Evolutionary conservation across 176 grass and related monocot species (phyloP).

Genomic region (Pontederia crassipes): DNA sequence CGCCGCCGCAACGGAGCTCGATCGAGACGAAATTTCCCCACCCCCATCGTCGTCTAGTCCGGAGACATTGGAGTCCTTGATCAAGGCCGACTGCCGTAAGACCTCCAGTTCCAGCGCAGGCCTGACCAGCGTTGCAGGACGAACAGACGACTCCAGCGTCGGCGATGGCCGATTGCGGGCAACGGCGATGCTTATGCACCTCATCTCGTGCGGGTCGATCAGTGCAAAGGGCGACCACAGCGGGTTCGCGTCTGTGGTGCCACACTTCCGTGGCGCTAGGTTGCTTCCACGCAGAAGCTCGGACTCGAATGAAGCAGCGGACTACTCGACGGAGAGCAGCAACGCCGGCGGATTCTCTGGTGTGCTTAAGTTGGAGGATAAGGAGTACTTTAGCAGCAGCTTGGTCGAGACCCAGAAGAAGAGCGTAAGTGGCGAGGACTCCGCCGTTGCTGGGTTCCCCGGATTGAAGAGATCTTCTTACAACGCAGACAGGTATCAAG

Average conservation of each 20-base stretch:
- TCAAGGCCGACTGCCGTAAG: constrained; percentile 29
- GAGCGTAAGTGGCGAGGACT: not conserved
- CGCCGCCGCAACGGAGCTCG: constrained; percentile 27
- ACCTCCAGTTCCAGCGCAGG: not conserved
- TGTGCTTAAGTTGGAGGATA: constrained; percentile 12
- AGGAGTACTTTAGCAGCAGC: constrained; percentile 67
- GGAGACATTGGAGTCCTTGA: constrained; percentile 34
- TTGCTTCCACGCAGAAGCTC: constrained; percentile 24
- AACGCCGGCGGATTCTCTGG: not conserved
- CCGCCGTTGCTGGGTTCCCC: constrained; percentile 11
- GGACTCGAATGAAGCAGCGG: constrained; percentile 9
- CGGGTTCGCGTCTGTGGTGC: not conserved
- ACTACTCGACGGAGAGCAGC: constrained; percentile 13
- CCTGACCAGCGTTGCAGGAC: constrained; percentile 4
- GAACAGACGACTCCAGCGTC: constrained; percentile 10
- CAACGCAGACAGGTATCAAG: constrained; percentile 40
- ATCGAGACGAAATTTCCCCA: constrained; percentile 54
- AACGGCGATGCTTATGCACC: constrained; percentile 59
- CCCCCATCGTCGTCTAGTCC: constrained; percentile 70
- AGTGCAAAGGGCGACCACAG: constrained; percentile 6
- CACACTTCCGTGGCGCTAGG: not conserved
- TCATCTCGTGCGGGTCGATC: constrained; percentile 72
- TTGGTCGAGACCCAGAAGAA: constrained; percentile 42
- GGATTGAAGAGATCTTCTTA: constrained; percentile 51
- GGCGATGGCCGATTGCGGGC: constrained; percentile 43